Percentiles rank a stretch among this genome's conserved stretches.
Conservation (phyloP, 352 stramenopile species). For the Phytopythium litorale region DNA sequence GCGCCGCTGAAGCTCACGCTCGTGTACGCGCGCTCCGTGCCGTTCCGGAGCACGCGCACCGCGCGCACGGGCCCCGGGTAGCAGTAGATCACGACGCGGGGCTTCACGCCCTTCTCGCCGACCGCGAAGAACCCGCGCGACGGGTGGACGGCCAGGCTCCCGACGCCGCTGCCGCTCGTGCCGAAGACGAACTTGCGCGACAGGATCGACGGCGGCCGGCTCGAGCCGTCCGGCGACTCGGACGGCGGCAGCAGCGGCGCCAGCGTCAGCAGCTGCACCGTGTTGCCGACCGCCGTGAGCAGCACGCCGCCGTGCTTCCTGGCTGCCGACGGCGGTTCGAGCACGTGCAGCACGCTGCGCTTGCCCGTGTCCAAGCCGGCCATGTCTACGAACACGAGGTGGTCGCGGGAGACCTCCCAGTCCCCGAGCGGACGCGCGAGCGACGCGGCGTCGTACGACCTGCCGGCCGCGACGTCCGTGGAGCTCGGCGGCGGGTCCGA, state of each 20-base stretch:
- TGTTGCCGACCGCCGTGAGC: conserved; percentile 69
- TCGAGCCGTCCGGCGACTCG: not conserved
- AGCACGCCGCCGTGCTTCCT: conserved; percentile 50
- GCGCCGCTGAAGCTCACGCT: conserved; percentile 56
- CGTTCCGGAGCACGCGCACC: conserved; percentile 71
- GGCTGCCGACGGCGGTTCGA: conserved; percentile 30
- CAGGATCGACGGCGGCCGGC: conserved; percentile 1
- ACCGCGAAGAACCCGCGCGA: conserved; percentile 78
- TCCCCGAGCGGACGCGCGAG: conserved; percentile 45
- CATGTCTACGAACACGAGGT: conserved; percentile 65
- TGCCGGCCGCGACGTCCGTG: not conserved
- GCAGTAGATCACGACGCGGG: conserved; percentile 84
- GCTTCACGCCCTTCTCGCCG: conserved; percentile 85
- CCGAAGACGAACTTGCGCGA: conserved; percentile 61
- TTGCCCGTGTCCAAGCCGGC: conserved; percentile 63
- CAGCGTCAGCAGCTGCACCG: conserved; percentile 62
- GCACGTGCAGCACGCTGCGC: conserved; percentile 59
- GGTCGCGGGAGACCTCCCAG: conserved; percentile 73
- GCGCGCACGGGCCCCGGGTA: conserved; percentile 73
- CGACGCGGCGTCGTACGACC: conserved; percentile 23
- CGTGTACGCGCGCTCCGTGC: conserved; percentile 82
- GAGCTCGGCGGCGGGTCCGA: not conserved
- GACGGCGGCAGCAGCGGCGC: conserved; percentile 4
- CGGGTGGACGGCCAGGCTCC: conserved; percentile 69
- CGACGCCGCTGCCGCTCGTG: conserved; percentile 57